Conservation (phyloP, 2,329 filamentous ascomycete species). For the Polytolypa hystricis region DNA sequence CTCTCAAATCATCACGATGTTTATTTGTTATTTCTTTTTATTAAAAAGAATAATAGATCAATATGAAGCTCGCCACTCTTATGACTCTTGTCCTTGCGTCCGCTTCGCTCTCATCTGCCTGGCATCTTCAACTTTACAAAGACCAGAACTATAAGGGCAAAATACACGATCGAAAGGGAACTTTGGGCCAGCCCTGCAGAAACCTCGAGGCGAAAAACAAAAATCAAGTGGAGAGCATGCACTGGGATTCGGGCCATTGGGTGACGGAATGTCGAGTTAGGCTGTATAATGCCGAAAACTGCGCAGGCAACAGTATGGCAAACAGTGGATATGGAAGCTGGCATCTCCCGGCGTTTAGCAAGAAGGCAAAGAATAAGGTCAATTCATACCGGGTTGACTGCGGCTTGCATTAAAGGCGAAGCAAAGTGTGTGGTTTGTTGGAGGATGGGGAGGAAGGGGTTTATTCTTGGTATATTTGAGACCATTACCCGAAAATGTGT, state of each 20-base stretch:
- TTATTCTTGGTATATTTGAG: too few relatives aligned
- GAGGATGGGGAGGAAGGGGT: too few relatives aligned
- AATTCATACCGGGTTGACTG: neutral
- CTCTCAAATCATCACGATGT: neutral
- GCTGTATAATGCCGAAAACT: neutral
- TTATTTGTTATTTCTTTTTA: neutral
- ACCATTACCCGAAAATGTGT: too few relatives aligned
- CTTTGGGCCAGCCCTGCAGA: neutral
- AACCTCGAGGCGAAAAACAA: neutral
- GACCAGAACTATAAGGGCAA: neutral
- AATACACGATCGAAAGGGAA: neutral
- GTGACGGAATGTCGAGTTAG: neutral
- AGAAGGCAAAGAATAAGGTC: neutral
- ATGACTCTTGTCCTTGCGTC: neutral
- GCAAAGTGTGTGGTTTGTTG: too few relatives aligned
- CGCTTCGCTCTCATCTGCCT: neutral
- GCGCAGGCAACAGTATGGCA: neutral
- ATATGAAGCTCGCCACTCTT: neutral
- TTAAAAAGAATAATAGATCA: neutral
- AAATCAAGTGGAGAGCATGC: neutral
- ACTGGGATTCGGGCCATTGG: neutral
- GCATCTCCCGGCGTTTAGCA: neutral
- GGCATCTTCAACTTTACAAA: neutral
- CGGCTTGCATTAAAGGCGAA: neutral
- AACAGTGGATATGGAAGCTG: neutral